Conservation (phyloP, 1,284 basidiomycete genomes). For the Ustilago nuda region DNA sequence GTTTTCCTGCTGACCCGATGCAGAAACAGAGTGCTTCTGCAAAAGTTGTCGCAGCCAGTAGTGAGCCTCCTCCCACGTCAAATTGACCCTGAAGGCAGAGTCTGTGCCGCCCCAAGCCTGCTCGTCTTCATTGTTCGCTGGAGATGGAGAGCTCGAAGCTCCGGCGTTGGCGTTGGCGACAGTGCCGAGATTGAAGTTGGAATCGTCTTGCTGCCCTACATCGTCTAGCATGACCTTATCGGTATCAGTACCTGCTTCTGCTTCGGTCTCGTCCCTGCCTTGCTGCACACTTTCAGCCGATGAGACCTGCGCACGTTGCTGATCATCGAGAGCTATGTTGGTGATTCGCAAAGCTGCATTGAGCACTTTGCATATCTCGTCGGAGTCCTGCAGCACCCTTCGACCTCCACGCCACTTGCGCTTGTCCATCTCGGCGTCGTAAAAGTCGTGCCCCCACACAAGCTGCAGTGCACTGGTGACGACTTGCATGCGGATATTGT, state of each 20-base stretch:
- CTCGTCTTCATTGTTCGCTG: not conserved
- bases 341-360: slow-evolving; percentile 22
- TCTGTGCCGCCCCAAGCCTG: slow-evolving; percentile 16
- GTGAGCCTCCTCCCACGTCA: slow-evolving; percentile 47
- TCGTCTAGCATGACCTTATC: not conserved
- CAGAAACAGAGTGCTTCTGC: slow-evolving; percentile 16
- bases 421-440: slow-evolving; percentile 36
- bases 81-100: slow-evolving; percentile 14
- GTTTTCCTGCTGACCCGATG: not conserved
- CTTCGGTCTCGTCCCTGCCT: not conserved
- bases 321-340: slow-evolving; percentile 26
- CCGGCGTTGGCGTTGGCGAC: not conserved
- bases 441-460: slow-evolving; percentile 50
- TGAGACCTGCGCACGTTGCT: slow-evolving; percentile 4
- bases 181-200: not conserved
- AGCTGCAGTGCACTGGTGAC: slow-evolving; percentile 37
- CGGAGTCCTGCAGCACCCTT: slow-evolving; percentile 13
- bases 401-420: slow-evolving; percentile 34
- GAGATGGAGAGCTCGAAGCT: not conserved
- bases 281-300: not conserved
- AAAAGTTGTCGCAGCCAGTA: slow-evolving; percentile 42
- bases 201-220: not conserved
- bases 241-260: not conserved
- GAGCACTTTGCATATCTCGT: slow-evolving; percentile 23
- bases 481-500: slow-evolving; percentile 34